A percentile compares a stretch with the other conserved stretches of the same genome.
Conservation (phyloP, 2,329 filamentous ascomycete genomes). For the Penicillium palitans region DNA sequence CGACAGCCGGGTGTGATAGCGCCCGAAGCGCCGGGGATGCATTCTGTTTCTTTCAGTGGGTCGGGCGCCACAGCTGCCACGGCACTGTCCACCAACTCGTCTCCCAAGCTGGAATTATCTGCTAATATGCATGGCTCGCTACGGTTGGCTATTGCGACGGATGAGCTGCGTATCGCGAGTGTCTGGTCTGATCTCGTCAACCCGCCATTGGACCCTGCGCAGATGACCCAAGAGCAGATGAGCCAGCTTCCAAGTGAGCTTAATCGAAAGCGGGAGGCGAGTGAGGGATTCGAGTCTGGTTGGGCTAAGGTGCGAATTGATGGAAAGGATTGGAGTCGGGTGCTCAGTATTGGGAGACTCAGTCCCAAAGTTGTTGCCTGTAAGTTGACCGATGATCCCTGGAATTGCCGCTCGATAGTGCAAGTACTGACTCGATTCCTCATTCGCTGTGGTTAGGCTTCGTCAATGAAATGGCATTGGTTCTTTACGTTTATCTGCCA, state of each 20-base stretch:
- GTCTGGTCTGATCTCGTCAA: conserved; percentile 85
- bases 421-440: neutral
- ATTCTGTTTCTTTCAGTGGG: conserved; percentile 2
- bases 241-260: conserved; percentile 78
- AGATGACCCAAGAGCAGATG: conserved; percentile 65
- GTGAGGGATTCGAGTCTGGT: conserved; percentile 69
- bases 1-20: conserved; percentile 16
- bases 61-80: conserved; percentile 34
- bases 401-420: neutral
- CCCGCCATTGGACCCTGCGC: conserved; percentile 77
- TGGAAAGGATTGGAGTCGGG: conserved; percentile 88
- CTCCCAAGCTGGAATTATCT: conserved; percentile 75
- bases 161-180: conserved; percentile 80
- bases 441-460: conserved; percentile 34
- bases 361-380: conserved; percentile 93
- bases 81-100: conserved; percentile 23
- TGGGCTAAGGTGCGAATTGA: conserved; percentile 92
- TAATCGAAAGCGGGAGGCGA: conserved; percentile 67
- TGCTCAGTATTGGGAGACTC: conserved; percentile 86
- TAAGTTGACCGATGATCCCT: conserved; percentile 39
- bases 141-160: conserved; percentile 75
- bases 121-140: conserved; percentile 94
- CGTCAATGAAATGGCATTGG: conserved; percentile 47
- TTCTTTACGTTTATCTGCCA: conserved; percentile 50
- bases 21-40: conserved; percentile 32